These are phyloP conservation scores for Balakata baccata DNA, from an alignment of 345 rosid species.

Conservation along the genomic window DNA sequence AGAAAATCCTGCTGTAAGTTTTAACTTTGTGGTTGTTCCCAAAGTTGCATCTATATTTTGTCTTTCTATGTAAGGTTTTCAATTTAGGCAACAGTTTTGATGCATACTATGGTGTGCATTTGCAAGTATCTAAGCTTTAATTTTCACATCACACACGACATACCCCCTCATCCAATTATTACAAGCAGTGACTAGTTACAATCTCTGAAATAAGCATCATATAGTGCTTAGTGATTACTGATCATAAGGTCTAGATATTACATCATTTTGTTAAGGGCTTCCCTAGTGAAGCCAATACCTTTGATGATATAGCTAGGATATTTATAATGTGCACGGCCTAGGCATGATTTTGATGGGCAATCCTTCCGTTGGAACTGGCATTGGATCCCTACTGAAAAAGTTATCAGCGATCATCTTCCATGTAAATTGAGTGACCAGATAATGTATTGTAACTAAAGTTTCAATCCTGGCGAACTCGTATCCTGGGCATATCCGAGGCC, in stretches of 20 bases:
- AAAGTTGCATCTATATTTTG: no score
- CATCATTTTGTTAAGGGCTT: background rate
- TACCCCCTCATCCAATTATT: background rate
- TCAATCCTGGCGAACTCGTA: constrained; percentile 50
- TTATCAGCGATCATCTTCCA: constrained; percentile 21
- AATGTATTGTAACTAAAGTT: constrained; percentile 42
- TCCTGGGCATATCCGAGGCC: constrained; percentile 56
- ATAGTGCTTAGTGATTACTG: background rate
- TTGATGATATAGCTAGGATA: background rate
- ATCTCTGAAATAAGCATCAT: background rate
- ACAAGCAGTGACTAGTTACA: background rate
- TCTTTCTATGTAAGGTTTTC: background rate
- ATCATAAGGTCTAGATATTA: no score
- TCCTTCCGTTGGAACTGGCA: constrained; percentile 48
- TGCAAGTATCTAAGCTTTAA: background rate
- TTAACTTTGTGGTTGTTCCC: no score
- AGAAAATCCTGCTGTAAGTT: background rate
- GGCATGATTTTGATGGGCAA: constrained; percentile 14
- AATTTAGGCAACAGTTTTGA: background rate
- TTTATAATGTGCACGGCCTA: constrained; percentile 23
- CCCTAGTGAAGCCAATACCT: background rate
- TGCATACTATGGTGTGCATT: background rate
- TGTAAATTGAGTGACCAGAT: constrained; percentile 34
- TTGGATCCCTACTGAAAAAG: constrained; percentile 40
- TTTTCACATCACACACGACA: no score